Percentiles rank a stretch among this genome's conserved stretches.
These are phyloP conservation scores for Trifolium repens DNA, from an alignment of 306 rosid species.

Conservation along the genomic window DNA sequence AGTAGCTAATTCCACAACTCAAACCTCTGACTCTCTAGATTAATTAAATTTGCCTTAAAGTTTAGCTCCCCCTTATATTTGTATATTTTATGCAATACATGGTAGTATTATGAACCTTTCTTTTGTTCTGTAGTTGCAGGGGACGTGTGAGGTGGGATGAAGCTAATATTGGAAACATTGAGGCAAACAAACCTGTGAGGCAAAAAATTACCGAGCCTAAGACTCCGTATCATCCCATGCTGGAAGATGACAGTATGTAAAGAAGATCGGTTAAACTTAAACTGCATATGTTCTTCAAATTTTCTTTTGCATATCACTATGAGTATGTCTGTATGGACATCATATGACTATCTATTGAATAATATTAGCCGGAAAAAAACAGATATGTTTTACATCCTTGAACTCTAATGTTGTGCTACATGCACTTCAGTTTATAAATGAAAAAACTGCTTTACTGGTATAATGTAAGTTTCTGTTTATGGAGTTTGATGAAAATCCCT, in stretches of 20 bases:
- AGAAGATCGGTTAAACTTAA: conserved; percentile 33
- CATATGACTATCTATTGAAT: conserved; percentile 8
- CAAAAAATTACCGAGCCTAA: conserved; percentile 65
- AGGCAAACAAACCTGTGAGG: conserved; percentile 57
- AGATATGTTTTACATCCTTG: conserved; percentile 24
- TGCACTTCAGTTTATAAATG: conserved; percentile 34
- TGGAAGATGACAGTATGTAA: conserved; percentile 53
- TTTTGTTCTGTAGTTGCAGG: conserved; percentile 44
- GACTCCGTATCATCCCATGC: conserved; percentile 60
- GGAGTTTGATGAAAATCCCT: conserved; percentile 31
- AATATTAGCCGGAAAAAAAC: background rate
- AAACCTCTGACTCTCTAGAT: background rate
- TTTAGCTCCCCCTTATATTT: background rate
- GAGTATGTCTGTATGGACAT: background rate
- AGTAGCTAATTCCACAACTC: background rate
- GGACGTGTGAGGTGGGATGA: conserved; percentile 61
- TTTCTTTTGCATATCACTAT: conserved; percentile 33
- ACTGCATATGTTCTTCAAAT: conserved; percentile 29
- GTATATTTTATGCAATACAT: conserved; percentile 2
- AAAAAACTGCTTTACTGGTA: conserved; percentile 7
- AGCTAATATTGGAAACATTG: conserved; percentile 56
- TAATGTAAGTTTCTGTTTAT: conserved; percentile 16
- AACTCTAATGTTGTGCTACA: background rate
- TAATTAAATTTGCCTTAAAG: background rate
- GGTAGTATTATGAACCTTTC: conserved; percentile 27